These are phyloP conservation scores for Lumnitzera racemosa DNA, from an alignment of 345 rosid genomes.

Conservation along the genomic window DNA sequence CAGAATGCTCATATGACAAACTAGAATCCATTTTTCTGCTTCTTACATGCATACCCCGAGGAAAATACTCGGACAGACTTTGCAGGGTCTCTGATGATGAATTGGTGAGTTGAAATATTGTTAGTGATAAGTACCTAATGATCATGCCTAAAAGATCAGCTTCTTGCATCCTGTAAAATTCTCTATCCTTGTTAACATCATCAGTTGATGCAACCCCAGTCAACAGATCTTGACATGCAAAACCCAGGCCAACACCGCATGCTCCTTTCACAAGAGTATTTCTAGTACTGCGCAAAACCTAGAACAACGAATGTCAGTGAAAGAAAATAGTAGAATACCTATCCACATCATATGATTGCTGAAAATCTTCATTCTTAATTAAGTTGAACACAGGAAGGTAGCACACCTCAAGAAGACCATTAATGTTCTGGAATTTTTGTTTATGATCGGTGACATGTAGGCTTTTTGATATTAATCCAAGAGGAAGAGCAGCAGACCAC, in stretches of 20 bases:
- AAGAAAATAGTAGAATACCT: neutral
- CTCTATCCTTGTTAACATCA: slow-evolving; percentile 33
- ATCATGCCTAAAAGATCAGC: slow-evolving; percentile 50
- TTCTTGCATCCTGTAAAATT: slow-evolving; percentile 53
- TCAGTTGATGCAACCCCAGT: slow-evolving; percentile 41
- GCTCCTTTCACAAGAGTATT: slow-evolving; percentile 88
- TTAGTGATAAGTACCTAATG: slow-evolving; percentile 40
- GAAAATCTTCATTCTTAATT: no score
- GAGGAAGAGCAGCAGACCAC: slow-evolving; percentile 92
- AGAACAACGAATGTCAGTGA: slow-evolving; percentile 16
- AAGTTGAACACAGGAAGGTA: neutral
- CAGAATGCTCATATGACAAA: slow-evolving; percentile 31
- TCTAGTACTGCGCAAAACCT: slow-evolving; percentile 80
- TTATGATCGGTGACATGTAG: slow-evolving; percentile 76
- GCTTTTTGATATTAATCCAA: slow-evolving; percentile 74
- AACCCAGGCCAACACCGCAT: slow-evolving; percentile 87
- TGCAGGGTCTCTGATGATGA: slow-evolving; percentile 41
- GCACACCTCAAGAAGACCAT: slow-evolving; percentile 66
- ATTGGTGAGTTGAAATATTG: slow-evolving; percentile 34
- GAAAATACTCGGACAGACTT: slow-evolving; percentile 35
- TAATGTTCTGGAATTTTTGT: slow-evolving; percentile 65
- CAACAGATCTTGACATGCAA: slow-evolving; percentile 75
- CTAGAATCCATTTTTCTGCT: slow-evolving; percentile 26
- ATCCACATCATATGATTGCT: no score
- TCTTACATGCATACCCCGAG: slow-evolving; percentile 23